These are phyloP conservation scores for Tylopilus sp. DNA, from an alignment of 768 basidiomycete genomes.

Conservation along the genomic window DNA sequence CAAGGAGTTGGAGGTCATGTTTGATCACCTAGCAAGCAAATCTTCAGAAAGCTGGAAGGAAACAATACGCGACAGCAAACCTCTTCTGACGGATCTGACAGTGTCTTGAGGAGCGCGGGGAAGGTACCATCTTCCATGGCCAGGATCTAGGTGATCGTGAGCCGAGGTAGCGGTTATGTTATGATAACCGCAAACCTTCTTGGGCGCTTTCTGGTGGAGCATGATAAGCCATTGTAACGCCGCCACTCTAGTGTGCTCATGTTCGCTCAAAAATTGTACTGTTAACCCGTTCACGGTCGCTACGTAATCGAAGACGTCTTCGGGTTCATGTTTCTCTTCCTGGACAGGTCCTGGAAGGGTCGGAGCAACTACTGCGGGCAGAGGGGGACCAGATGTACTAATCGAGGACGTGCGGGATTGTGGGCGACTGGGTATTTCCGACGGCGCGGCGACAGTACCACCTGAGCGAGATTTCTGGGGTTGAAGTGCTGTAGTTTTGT, in stretches of 20 bases:
- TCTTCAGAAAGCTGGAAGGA: background rate
- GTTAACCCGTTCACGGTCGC: conserved; percentile 90
- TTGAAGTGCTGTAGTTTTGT: conserved; percentile 40
- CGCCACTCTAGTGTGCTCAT: conserved; percentile 93
- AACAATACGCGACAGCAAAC: conserved; percentile 35
- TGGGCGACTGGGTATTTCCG: conserved; percentile 49
- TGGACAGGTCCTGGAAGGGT: conserved; percentile 27
- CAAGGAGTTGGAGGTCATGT: conserved; percentile 90
- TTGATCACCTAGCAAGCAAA: conserved; percentile 73
- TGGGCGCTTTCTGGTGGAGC: conserved; percentile 97
- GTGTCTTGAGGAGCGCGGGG: conserved; percentile 88
- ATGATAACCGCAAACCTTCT: conserved; percentile 56
- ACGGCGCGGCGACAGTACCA: conserved; percentile 22
- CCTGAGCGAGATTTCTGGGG: conserved; percentile 23
- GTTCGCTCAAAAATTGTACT: conserved; percentile 92
- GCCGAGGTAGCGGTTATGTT: background rate
- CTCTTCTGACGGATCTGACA: conserved; percentile 96
- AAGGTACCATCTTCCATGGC: conserved; percentile 97
- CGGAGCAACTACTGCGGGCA: conserved; percentile 31
- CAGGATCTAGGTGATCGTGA: conserved; percentile 58
- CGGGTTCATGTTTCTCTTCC: conserved; percentile 48
- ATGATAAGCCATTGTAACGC: conserved; percentile 98
- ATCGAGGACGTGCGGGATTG: conserved; percentile 58
- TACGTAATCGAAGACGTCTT: conserved; percentile 86
- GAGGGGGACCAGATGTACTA: conserved; percentile 36